Evolutionary conservation across 2,329 filamentous ascomycete species (phyloP), one percentile per base, ranked within the genome.

Genomic region (Stemphylium vesicarium): DNA sequence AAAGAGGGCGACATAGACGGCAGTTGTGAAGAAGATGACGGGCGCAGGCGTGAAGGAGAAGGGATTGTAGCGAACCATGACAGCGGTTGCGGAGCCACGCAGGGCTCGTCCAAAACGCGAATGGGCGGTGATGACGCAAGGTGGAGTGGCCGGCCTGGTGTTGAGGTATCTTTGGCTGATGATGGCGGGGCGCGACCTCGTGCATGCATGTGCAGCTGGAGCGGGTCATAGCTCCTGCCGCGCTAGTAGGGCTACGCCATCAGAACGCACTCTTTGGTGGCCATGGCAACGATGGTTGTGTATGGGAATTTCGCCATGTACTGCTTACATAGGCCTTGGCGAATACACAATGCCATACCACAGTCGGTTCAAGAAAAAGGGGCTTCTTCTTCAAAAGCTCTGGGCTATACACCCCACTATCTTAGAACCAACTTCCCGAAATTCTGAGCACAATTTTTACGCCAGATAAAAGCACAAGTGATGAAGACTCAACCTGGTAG

Each of bases 21-120:
- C 71, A 11, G 86, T 87, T 37, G 87, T 88, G 80, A 93, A 88
- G 72, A 96, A 82, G 32, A 90, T 93, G 54, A 98, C 94, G 45
- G 91, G 88, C 61, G 85, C 82, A 24, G 91, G 90, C 57, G 86
- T 86, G 77, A 98, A 99, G 56, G 87, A 88, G 69, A 96, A 67
- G 4, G 80, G 80, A 58, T 77, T 78, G 40, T 67, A 65, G 54
- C 71, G 72, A 59, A 68, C 71, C 73, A 75, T 75, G 52, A 31
- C 36, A 56, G 57, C 60, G 44, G 48, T 31, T 40, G 47, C 38
- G 55, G 53, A 49, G 56, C 56, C 59, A 53, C 51, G 52, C 50
- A 53, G 52, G 26, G 41, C 40, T 29, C 22, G 42, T 26, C 39
- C 45, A 39, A 42, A 49, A 56, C 51, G 37, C 60, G 49, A 33